Conservation (phyloP, 352 stramenopile genomes). For the Plasmopara muralis region DNA sequence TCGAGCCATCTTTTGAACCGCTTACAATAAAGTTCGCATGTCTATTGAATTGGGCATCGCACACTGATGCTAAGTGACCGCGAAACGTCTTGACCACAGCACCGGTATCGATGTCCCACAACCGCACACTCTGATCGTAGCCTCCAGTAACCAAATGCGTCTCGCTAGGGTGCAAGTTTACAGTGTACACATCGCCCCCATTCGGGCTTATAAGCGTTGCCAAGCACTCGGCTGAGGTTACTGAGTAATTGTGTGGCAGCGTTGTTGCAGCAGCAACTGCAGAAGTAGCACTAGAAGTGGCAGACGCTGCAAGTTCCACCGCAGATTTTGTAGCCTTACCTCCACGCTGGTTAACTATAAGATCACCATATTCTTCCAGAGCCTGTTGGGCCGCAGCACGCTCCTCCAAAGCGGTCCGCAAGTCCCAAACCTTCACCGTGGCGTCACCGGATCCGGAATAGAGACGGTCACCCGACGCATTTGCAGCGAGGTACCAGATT, state of each 20-base stretch:
- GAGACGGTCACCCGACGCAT: constrained; percentile 52
- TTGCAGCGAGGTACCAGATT: constrained; percentile 77
- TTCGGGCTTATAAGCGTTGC: constrained; percentile 47
- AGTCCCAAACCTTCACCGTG: constrained; percentile 82
- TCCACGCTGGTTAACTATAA: constrained; percentile 25
- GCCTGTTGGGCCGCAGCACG: constrained; percentile 27
- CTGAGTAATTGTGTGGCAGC: constrained; percentile 30
- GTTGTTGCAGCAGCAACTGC: constrained; percentile 17
- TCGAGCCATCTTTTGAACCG: constrained; percentile 80
- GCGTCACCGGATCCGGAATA: constrained; percentile 78
- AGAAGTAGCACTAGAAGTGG: constrained; percentile 13
- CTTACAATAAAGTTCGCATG: constrained; percentile 84
- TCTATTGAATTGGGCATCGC: constrained; percentile 83
- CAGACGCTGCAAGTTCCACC: constrained; percentile 7
- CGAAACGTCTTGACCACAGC: constrained; percentile 71
- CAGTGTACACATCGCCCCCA: constrained; percentile 74
- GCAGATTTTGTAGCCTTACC: constrained; percentile 27
- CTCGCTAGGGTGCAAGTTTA: constrained; percentile 81
- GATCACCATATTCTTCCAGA: constrained; percentile 31
- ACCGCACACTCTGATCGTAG: constrained; percentile 82
- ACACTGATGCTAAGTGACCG: constrained; percentile 74
- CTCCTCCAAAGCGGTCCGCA: constrained; percentile 51
- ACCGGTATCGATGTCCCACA: constrained; percentile 78
- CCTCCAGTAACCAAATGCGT: constrained; percentile 82
- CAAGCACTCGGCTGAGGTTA: constrained; percentile 43